Evolutionary conservation across 768 basidiomycete species (phyloP).

Genomic region (Basidioascus undulatus): DNA sequence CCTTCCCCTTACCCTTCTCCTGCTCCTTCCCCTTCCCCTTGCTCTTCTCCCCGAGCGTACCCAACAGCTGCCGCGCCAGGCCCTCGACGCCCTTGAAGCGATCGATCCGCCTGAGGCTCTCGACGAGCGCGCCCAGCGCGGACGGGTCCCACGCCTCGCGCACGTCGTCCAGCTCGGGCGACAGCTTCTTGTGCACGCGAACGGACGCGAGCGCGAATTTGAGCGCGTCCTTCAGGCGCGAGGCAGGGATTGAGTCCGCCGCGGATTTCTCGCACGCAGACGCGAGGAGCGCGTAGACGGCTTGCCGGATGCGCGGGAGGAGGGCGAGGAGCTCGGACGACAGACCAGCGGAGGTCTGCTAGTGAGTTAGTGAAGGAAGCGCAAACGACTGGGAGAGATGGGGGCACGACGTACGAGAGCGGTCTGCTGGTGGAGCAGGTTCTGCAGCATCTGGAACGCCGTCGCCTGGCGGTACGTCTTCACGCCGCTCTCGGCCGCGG

Average conservation of each 20-base stretch:
- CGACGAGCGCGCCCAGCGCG: slow-evolving; percentile 30
- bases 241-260: slow-evolving; percentile 24
- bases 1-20: neutral
- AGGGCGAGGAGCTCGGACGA: slow-evolving; percentile 9
- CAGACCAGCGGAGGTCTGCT: slow-evolving; percentile 12
- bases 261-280: slow-evolving; percentile 27
- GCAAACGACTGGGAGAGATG: neutral
- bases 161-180: slow-evolving; percentile 16
- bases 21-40: slow-evolving; percentile 1
- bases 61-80: slow-evolving; percentile 39
- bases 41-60: slow-evolving; percentile 15
- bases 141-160: slow-evolving; percentile 33
- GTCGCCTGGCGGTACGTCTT: slow-evolving; percentile 58
- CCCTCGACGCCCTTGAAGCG: slow-evolving; percentile 40
- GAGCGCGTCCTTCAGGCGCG: slow-evolving; percentile 54
- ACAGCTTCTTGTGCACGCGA: slow-evolving; percentile 36
- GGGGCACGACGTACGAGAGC: slow-evolving; percentile 14
- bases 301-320: slow-evolving; percentile 24
- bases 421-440: slow-evolving; percentile 33
- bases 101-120: slow-evolving; percentile 26
- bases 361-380: slow-evolving; percentile 15
- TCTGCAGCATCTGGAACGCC: slow-evolving; percentile 43
- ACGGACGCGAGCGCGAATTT: slow-evolving; percentile 40
- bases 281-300: slow-evolving; percentile 27
- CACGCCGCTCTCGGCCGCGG: slow-evolving; percentile 29